Conservation (phyloP, 2,329 filamentous ascomycete genomes). For the Trichoderma asperellum region DNA sequence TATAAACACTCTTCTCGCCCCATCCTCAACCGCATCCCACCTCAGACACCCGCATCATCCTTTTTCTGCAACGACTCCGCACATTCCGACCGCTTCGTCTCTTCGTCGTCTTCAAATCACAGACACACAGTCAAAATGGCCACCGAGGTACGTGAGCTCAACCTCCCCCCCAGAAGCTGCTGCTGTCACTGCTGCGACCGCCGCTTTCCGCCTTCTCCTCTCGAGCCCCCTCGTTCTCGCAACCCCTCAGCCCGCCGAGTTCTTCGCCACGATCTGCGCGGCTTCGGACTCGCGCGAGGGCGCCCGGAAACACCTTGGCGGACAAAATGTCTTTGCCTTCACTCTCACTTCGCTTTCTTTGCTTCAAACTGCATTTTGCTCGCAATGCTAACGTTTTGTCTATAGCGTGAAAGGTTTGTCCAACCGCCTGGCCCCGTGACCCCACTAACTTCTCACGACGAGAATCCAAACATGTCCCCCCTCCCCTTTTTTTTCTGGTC, state of each 20-base stretch:
- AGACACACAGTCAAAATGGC: slow-evolving; percentile 37
- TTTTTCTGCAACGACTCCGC: slow-evolving; percentile 30
- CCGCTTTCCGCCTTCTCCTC: slow-evolving; percentile 34
- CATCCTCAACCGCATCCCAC: slow-evolving; percentile 34
- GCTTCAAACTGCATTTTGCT: slow-evolving; percentile 1
- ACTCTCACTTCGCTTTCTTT: slow-evolving; percentile 25
- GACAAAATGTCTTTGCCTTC: neutral
- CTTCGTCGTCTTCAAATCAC: slow-evolving; percentile 19
- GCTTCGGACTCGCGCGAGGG: slow-evolving; percentile 12
- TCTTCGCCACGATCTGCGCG: slow-evolving; percentile 27
- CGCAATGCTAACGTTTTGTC: slow-evolving; percentile 44
- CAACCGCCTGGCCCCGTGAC: slow-evolving; percentile 27
- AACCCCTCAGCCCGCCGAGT: slow-evolving; percentile 37
- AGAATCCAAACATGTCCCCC: slow-evolving; percentile 19
- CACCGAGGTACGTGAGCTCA: slow-evolving; percentile 41
- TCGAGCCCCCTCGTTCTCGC: slow-evolving; percentile 33
- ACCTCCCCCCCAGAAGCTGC: slow-evolving; percentile 1
- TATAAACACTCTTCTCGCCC: slow-evolving; percentile 40
- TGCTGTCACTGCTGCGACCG: slow-evolving; percentile 29
- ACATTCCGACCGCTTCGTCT: slow-evolving; percentile 25
- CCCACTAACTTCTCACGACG: slow-evolving; percentile 28
- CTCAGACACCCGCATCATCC: slow-evolving; percentile 35
- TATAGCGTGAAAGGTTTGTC: slow-evolving; percentile 71
- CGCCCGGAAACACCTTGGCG: neutral
- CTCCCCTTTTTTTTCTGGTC: slow-evolving; percentile 8